Evolutionary conservation across 2,329 filamentous ascomycete species (phyloP).

Genomic region (Zalaria obscura): DNA sequence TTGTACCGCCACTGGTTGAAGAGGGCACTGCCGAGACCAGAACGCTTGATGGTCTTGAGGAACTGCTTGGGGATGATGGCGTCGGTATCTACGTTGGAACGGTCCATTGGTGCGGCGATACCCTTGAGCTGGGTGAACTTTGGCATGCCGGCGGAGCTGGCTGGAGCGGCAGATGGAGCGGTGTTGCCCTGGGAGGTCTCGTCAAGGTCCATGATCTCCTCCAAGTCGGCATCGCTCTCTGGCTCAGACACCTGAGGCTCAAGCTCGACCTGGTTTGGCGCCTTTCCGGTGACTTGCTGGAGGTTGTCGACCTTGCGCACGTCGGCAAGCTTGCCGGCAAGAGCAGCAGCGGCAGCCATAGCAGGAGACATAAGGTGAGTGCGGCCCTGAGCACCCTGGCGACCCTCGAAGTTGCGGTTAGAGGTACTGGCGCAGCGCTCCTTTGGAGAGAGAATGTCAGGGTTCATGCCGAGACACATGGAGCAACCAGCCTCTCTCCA

Average conservation of each 20-base stretch:
- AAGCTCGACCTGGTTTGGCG: constrained; percentile 45
- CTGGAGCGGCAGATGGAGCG: constrained; percentile 31
- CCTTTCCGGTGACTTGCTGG: constrained; percentile 28
- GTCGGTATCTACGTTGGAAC: constrained; percentile 92
- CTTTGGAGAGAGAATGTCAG: constrained; percentile 81
- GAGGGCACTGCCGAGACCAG: constrained; percentile 74
- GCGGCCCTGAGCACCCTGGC: constrained; percentile 79
- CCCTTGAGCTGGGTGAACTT: constrained; percentile 77
- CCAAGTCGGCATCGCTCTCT: constrained; percentile 47
- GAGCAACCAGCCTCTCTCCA: constrained; percentile 98
- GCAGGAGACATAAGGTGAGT: constrained; percentile 95
- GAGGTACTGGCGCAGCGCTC: constrained; percentile 93
- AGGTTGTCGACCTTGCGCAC: constrained; percentile 61
- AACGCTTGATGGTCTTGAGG: constrained; percentile 97
- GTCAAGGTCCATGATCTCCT: constrained; percentile 49
- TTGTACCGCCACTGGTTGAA: constrained; percentile 78
- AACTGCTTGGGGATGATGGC: constrained; percentile 99
- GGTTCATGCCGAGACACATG: constrained; percentile 99
- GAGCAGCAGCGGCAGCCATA: constrained; percentile 85
- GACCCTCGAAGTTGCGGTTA: constrained; percentile 94
- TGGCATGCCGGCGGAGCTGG: constrained; percentile 51
- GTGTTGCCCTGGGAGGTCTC: constrained; percentile 57
- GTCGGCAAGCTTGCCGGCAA: constrained; percentile 82
- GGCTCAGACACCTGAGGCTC: constrained; percentile 42
- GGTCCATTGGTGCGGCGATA: constrained; percentile 74